A percentile compares a stretch with the other conserved stretches of the same genome.
phyloP scores from a whole-genome alignment of 805 yeast genomes.

The Candida dajiaensis region DNA sequence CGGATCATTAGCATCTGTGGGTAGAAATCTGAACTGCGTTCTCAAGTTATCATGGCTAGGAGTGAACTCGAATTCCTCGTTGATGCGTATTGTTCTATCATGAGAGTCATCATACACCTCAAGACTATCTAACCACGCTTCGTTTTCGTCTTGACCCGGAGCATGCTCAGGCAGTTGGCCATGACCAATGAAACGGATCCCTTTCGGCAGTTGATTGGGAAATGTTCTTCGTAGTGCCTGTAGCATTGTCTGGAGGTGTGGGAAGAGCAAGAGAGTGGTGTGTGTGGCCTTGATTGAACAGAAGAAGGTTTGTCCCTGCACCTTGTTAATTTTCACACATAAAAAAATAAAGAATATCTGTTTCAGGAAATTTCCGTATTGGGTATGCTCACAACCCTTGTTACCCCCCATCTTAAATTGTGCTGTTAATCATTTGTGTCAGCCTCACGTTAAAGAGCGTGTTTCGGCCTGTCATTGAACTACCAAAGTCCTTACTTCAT shows the following conservation, averaged over 20 bases:
- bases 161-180: constrained; percentile 29
- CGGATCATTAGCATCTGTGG: constrained; percentile 1
- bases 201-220: neutral
- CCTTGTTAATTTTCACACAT: too few species aligned
- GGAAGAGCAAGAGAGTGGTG: too few species aligned
- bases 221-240: neutral
- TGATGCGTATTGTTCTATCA: neutral
- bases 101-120: constrained; percentile 3
- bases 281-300: too few species aligned
- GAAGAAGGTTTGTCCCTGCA: too few species aligned
- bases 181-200: neutral
- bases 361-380: neutral
- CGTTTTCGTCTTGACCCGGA: constrained; percentile 37
- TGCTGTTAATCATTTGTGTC: too few species aligned
- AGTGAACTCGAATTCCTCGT: neutral
- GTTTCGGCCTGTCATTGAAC: too few species aligned
- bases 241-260: neutral
- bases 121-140: constrained; percentile 32
- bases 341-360: neutral
- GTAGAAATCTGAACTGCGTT: constrained; percentile 3
- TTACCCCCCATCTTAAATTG: too few species aligned
- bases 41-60: neutral
- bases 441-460: neutral
- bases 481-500: too few species aligned
- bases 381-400: neutral